A percentile compares a stretch with the other conserved stretches of the same genome.
These are phyloP conservation scores for Xylariaceae sp. DNA, from an alignment of 2,329 filamentous ascomycete genomes.

Conservation along the genomic window DNA sequence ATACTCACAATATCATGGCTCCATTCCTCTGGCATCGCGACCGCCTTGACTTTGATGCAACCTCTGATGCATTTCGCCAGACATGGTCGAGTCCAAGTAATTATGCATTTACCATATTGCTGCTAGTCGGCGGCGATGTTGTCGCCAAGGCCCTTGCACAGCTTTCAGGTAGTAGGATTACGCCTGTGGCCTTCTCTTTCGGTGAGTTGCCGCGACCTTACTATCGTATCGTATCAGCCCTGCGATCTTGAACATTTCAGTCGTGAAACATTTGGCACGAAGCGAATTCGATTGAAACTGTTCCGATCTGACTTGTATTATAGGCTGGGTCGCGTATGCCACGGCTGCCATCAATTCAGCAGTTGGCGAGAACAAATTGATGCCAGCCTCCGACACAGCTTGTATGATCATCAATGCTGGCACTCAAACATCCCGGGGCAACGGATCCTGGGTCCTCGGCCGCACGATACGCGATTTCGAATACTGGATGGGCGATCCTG, in stretches of 20 bases:
- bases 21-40: not conserved
- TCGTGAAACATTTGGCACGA: no score
- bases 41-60: not conserved
- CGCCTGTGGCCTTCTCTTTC: constrained; percentile 15
- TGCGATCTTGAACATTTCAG: not conserved
- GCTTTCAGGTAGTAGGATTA: constrained; percentile 18
- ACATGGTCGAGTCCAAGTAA: not conserved
- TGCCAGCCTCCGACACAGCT: constrained; percentile 7
- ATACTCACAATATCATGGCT: not conserved
- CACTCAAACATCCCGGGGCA: constrained; percentile 11
- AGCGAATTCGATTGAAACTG: not conserved
- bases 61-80: not conserved
- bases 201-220: not conserved
- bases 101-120: constrained; percentile 31
- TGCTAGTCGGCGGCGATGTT: constrained; percentile 36
- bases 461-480: constrained; percentile 14
- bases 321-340: constrained; percentile 15
- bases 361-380: constrained; percentile 13
- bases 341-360: constrained; percentile 6
- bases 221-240: not conserved
- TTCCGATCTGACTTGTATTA: not conserved
- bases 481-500: constrained; percentile 11
- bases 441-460: constrained; percentile 16
- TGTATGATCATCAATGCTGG: constrained; percentile 14
- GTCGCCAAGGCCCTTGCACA: constrained; percentile 34